Conservation (phyloP, 1,139 yeast genomes). For the Scheffersomyces insectosa region DNA sequence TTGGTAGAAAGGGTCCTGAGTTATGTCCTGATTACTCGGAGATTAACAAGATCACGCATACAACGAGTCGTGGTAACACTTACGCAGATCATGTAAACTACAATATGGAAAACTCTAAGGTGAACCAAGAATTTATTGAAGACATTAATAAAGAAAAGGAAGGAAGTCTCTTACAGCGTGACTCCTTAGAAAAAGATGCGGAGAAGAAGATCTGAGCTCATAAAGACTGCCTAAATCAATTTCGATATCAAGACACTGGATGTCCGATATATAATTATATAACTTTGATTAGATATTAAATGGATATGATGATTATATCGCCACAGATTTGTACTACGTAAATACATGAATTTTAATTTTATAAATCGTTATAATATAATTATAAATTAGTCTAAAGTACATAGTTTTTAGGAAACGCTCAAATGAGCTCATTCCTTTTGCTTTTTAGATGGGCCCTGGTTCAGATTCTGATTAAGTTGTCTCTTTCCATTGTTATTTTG, state of each 20-base stretch:
- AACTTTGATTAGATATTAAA: no score
- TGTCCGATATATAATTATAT: no score
- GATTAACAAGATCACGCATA: constrained; percentile 29
- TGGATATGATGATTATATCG: no score
- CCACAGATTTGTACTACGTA: no score
- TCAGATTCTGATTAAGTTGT: no score
- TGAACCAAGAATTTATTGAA: constrained; percentile 12
- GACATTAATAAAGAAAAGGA: constrained; percentile 4
- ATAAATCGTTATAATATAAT: no score
- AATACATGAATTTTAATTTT: no score
- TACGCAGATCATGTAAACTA: constrained; percentile 21
- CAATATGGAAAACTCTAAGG: constrained; percentile 14
- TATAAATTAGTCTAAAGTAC: no score
- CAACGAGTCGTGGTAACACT: constrained; percentile 19
- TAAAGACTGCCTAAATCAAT: no score
- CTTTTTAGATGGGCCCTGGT: not conserved
- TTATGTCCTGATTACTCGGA: constrained; percentile 58
- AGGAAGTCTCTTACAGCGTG: not conserved
- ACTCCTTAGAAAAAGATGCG: constrained; percentile 1
- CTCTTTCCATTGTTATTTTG: no score
- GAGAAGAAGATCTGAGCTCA: not conserved
- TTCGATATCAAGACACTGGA: no score
- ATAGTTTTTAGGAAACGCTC: no score
- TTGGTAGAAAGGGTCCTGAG: constrained; percentile 53
- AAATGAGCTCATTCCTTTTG: not conserved